A percentile compares a stretch with the other conserved stretches of the same genome.
phyloP scores from a whole-genome alignment of 108 stramenopile species.

The Skeletonema tropicum region DNA sequence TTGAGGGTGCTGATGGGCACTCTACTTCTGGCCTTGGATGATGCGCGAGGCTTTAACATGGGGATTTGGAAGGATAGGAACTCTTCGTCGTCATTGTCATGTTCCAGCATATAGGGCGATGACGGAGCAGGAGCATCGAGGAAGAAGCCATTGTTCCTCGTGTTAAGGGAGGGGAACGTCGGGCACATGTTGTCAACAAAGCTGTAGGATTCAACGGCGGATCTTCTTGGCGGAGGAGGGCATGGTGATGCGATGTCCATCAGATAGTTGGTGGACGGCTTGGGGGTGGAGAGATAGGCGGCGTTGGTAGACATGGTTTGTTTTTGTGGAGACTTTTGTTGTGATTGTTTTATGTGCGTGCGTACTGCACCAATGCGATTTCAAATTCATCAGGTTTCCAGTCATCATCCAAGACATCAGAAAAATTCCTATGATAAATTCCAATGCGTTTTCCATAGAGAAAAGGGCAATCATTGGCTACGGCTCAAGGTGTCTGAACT shows the following conservation, averaged over 20 bases:
- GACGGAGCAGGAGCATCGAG: not conserved
- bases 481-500: too few species aligned
- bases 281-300: slow-evolving; percentile 1
- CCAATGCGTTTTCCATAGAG: too few species aligned
- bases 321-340: not conserved
- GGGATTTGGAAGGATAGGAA: not conserved
- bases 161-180: not conserved
- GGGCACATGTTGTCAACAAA: not conserved
- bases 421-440: too few species aligned
- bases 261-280: not conserved
- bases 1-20: not conserved
- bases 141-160: not conserved
- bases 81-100: not conserved
- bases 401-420: too few species aligned
- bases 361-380: too few species aligned
- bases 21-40: not conserved
- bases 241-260: not conserved
- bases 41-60: not conserved
- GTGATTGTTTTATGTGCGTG: not conserved
- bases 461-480: too few species aligned
- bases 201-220: not conserved
- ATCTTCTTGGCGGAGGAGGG: not conserved
- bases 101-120: not conserved
- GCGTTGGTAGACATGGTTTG: not conserved
- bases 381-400: too few species aligned